Percentiles rank a stretch among this genome's conserved stretches.
These are phyloP conservation scores for Petasospora fabianii DNA, from an alignment of 1,139 yeast species.

Conservation along the genomic window DNA sequence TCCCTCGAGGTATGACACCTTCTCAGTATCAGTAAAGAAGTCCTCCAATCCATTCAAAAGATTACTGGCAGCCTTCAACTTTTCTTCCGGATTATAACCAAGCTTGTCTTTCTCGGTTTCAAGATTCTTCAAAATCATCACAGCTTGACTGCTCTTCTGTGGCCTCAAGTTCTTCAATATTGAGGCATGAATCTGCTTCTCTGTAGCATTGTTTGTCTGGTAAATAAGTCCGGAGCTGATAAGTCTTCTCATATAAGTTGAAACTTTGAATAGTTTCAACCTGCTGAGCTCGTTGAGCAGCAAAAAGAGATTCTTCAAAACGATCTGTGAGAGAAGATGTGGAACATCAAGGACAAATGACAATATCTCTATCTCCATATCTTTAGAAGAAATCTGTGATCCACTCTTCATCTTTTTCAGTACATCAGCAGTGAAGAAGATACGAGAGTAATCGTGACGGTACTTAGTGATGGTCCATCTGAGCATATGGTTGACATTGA, in stretches of 20 bases:
- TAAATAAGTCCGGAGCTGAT: slow-evolving; percentile 84
- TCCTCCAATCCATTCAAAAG: slow-evolving; percentile 6
- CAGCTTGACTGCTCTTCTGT: slow-evolving; percentile 34
- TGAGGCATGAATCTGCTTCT: slow-evolving; percentile 32
- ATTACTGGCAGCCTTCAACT: slow-evolving; percentile 10
- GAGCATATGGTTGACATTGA: slow-evolving; percentile 37
- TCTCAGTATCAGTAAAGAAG: slow-evolving; percentile 4
- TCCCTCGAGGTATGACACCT: slow-evolving; percentile 20
- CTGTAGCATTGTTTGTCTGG: slow-evolving; percentile 29
- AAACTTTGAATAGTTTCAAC: slow-evolving; percentile 40
- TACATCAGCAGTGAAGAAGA: slow-evolving; percentile 28
- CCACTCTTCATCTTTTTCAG: slow-evolving; percentile 13
- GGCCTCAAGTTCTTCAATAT: slow-evolving; percentile 34
- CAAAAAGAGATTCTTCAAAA: slow-evolving; percentile 39
- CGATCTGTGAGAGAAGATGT: slow-evolving; percentile 17
- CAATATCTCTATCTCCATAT: slow-evolving; percentile 40
- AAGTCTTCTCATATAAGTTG: slow-evolving; percentile 69
- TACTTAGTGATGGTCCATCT: slow-evolving; percentile 49
- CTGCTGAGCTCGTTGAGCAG: slow-evolving; percentile 54
- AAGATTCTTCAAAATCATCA: slow-evolving; percentile 36
- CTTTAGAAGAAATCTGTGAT: slow-evolving; percentile 24
- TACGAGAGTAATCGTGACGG: slow-evolving; percentile 30
- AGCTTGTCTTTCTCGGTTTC: slow-evolving; percentile 4
- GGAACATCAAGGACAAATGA: slow-evolving; percentile 36
- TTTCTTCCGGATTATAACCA: slow-evolving; percentile 12